Percentiles rank a stretch among this genome's conserved stretches.
Evolutionary conservation across 352 stramenopile species (phyloP).

Genomic region (Globisporangium uncinulatum): DNA sequence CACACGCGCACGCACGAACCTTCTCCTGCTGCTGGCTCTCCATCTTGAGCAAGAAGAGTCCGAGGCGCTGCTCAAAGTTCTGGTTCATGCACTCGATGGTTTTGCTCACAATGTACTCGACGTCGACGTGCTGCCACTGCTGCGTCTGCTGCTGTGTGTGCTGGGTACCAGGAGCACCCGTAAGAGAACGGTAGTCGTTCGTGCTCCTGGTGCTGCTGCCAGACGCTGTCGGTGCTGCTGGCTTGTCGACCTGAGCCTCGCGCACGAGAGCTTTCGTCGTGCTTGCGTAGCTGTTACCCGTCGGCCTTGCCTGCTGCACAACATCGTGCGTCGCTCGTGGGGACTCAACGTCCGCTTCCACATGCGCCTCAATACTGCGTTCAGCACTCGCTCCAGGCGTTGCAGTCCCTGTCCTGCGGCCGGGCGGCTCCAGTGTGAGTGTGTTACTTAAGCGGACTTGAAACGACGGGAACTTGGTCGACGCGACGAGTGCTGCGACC

Average conservation of each 20-base stretch:
- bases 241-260: no score
- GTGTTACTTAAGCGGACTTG: not conserved
- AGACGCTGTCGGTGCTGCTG: no score
- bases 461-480: constrained; percentile 8
- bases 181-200: no score
- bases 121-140: constrained; percentile 31
- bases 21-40: constrained; percentile 59
- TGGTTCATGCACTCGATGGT: constrained; percentile 66
- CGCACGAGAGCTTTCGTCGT: no score
- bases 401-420: no score
- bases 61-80: constrained; percentile 55
- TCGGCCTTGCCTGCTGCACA: no score
- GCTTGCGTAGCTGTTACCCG: no score
- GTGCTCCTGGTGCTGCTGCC: no score
- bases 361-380: no score
- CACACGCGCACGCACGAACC: constrained; percentile 12
- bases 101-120: constrained; percentile 60
- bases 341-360: no score
- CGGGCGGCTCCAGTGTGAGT: not conserved
- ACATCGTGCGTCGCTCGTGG: no score
- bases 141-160: constrained; percentile 8
- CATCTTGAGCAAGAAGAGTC: constrained; percentile 48
- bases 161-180: not conserved
- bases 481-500: not conserved
- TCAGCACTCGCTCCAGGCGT: no score